Conservation (phyloP, 2,329 filamentous ascomycete genomes). For the Stachybotrys chlorohalonatus region DNA sequence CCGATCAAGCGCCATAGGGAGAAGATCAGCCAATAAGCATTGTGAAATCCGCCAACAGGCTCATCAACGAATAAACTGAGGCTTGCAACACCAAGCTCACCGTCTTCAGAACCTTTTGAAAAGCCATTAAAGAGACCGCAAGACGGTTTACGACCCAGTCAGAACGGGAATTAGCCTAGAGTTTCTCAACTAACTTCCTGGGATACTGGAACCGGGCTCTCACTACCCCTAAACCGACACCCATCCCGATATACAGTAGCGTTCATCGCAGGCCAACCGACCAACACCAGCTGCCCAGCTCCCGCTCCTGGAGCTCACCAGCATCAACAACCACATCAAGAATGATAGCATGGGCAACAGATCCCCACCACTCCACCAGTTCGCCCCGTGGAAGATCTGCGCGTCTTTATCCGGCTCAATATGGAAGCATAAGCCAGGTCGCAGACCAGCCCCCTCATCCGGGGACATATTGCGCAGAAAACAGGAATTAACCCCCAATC, state of each 20-base stretch:
- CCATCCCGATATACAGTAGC: constrained; percentile 2
- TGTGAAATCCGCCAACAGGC: background rate
- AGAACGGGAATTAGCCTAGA: constrained; percentile 4
- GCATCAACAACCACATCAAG: constrained; percentile 1
- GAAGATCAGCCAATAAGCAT: constrained; percentile 3
- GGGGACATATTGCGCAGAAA: constrained; percentile 5
- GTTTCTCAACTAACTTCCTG: constrained; percentile 5
- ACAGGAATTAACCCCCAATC: constrained; percentile 3
- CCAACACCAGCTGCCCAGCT: background rate
- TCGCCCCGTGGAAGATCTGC: constrained; percentile 4
- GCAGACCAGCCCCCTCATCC: constrained; percentile 4
- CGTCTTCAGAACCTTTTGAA: constrained; percentile 6
- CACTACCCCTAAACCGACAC: background rate
- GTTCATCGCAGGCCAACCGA: constrained; percentile 1
- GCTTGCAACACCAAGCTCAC: constrained; percentile 4
- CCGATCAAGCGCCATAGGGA: background rate
- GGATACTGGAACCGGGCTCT: constrained; percentile 5
- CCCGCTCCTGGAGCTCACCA: background rate
- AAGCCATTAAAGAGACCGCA: constrained; percentile 4
- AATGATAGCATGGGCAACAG: constrained; percentile 6
- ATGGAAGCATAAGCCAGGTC: constrained; percentile 5
- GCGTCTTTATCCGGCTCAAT: constrained; percentile 8
- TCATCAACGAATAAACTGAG: background rate
- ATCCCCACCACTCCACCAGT: constrained; percentile 2
- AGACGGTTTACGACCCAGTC: constrained; percentile 3